Evolutionary conservation across 306 rosid genomes (phyloP).

Genomic region (Prosopis cineraria): DNA sequence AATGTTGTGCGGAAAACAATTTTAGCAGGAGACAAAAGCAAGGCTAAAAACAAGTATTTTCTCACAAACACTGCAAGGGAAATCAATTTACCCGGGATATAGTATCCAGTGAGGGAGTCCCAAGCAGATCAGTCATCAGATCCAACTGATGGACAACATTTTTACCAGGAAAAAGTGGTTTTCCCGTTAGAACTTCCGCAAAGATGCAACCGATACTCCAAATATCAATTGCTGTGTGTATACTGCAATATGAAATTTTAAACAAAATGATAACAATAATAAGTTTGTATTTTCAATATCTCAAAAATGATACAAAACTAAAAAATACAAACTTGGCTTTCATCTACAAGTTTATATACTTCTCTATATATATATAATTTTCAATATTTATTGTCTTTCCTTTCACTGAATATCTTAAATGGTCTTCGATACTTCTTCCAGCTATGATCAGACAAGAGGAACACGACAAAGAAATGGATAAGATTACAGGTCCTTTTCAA

Average conservation of each 20-base stretch:
- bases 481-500: background rate
- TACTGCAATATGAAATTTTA: slow-evolving; percentile 70
- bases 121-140: slow-evolving; percentile 95
- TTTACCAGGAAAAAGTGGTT: slow-evolving; percentile 97
- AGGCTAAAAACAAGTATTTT: background rate
- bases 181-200: slow-evolving; percentile 89
- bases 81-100: slow-evolving; percentile 74
- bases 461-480: background rate
- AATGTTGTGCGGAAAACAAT: background rate
- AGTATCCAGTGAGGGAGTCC: slow-evolving; percentile 89
- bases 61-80: background rate
- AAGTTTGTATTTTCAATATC: background rate
- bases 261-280: slow-evolving; percentile 38
- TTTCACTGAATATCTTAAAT: background rate
- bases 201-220: slow-evolving; percentile 99
- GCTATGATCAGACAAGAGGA: background rate
- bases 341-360: background rate
- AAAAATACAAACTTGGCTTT: background rate
- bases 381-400: background rate
- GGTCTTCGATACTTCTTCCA: background rate
- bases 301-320: no score
- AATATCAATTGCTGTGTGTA: slow-evolving; percentile 94
- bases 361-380: slow-evolving; percentile 40
- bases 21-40: background rate
- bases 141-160: slow-evolving; percentile 98